Conservation (phyloP, 805 yeast genomes). For the Blastobotrys chiropterorum region DNA sequence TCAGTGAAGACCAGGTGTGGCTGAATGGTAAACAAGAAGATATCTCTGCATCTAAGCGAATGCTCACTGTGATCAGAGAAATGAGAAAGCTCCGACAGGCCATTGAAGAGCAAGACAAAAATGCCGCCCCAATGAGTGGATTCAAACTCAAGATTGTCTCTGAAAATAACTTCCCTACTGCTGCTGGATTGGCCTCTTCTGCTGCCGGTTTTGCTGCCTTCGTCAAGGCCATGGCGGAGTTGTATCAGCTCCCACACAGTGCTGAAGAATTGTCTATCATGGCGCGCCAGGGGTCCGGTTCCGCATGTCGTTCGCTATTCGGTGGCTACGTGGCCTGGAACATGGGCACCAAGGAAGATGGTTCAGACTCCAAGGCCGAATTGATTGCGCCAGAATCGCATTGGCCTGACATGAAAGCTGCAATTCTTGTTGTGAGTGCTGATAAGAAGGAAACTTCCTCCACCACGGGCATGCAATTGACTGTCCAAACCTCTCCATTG, state of each 20-base stretch:
- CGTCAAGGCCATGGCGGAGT: slow-evolving; percentile 78
- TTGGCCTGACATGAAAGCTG: slow-evolving; percentile 93
- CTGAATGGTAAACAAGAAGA: slow-evolving; percentile 81
- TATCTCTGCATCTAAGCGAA: slow-evolving; percentile 47
- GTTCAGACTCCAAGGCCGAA: slow-evolving; percentile 92
- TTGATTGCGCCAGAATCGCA: slow-evolving; percentile 77
- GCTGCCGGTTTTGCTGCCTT: slow-evolving; percentile 99
- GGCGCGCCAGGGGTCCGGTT: slow-evolving; percentile 97
- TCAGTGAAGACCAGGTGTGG: slow-evolving; percentile 64
- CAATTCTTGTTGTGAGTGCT: slow-evolving; percentile 86
- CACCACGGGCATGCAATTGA: slow-evolving; percentile 93
- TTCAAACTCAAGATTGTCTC: slow-evolving; percentile 76
- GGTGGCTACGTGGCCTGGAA: slow-evolving; percentile 99
- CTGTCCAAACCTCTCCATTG: slow-evolving; percentile 83
- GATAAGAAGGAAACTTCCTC: slow-evolving; percentile 92
- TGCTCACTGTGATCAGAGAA: slow-evolving; percentile 62
- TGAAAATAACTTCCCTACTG: slow-evolving; percentile 97
- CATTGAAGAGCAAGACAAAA: slow-evolving; percentile 48
- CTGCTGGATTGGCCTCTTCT: slow-evolving; percentile 96
- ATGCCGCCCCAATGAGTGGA: slow-evolving; percentile 42
- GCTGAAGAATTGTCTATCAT: slow-evolving; percentile 81
- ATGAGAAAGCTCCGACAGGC: slow-evolving; percentile 60
- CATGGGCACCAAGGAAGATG: slow-evolving; percentile 73
- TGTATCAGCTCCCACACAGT: slow-evolving; percentile 80
- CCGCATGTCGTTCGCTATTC: slow-evolving; percentile 93